Evolutionary conservation across 768 basidiomycete genomes (phyloP), one percentile per base, ranked within the genome.

Genomic region (Pleurotus giganteus): DNA sequence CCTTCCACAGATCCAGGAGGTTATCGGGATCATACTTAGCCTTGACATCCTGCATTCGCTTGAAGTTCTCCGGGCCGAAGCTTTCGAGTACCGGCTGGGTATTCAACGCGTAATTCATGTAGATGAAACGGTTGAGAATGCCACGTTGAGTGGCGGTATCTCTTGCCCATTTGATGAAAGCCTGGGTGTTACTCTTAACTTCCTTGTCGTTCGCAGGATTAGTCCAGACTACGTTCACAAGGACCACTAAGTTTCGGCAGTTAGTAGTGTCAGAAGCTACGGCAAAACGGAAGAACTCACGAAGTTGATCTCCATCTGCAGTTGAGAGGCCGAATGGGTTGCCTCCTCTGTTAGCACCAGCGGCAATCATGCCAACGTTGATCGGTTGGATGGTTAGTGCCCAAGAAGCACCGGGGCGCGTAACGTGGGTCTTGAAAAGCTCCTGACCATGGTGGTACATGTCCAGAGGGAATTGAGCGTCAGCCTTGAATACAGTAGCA

Each of bases 341-440:
- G 13, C 46, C 46, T 4, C 46, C 46, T 4, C 27, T 12, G 26
- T 47, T 47, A 6, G 26, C 27, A 31, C n/a, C 46, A 9, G 46
- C 46, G 23, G 46, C 26, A 13, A 47, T 29, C 46, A 47, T 47
- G 6, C 46, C 46, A 19, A 47, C 46, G 15, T 47, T 47, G 27
- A 47, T 47, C 2, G 46, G 46, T 13, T 47, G 46, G n/a, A 47
- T 31, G 27, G 46, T 47, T 13, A 47, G 46, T 6, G 46, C 46
- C 46, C 46, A 47, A 19, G 46, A 29, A 2, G 29, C 31, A 23
- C 31, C 31, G n/a, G 46, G 46, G 17, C 46, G 46, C n/a, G 26
- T 15, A 29, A 47, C n/a, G 27, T 29, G 17, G 7, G 26, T 17
- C n/a, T n/a, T 31, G 46, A 47, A 47, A 2, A 47, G 27, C 13